Percentiles rank a stretch among this genome's conserved stretches.
Evolutionary conservation across 257 asterid genomes (phyloP).

Genomic region (Eucommia ulmoides): DNA sequence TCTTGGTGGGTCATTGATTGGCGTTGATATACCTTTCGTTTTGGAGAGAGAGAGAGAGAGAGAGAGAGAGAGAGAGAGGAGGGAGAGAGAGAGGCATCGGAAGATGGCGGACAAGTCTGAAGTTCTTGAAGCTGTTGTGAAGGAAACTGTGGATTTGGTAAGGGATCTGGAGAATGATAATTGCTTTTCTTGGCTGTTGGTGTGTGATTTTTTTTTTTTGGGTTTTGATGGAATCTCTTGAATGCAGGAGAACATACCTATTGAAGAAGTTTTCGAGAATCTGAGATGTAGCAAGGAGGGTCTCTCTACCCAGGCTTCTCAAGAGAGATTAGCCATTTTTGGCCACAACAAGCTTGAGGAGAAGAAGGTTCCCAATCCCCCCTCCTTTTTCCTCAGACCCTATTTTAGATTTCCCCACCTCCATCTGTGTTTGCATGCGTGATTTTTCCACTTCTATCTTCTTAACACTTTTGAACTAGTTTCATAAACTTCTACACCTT

Average conservation of each 20-base stretch:
- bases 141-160: constrained; percentile 2
- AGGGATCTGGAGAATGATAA: not conserved
- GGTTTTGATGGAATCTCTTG: not conserved
- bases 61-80: not conserved
- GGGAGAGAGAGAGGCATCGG: no score
- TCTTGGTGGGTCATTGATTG: not conserved
- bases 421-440: no score
- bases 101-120: not conserved
- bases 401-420: no score
- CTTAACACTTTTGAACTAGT: no score
- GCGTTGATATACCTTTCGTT: not conserved
- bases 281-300: constrained; percentile 1
- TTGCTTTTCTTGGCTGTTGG: not conserved
- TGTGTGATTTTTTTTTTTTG: not conserved
- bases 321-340: not conserved
- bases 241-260: constrained; percentile 1
- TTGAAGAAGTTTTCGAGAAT: no score
- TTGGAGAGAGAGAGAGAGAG: not conserved
- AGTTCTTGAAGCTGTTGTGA: not conserved
- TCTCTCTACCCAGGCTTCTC: not conserved
- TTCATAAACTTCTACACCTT: no score
- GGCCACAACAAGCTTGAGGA: constrained; percentile 2
- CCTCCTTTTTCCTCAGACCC: no score
- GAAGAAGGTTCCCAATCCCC: not conserved
- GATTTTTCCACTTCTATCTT: no score